These are phyloP conservation scores for Ilyonectria mors-panacis DNA, from an alignment of 2,329 filamentous ascomycete genomes.

Conservation along the genomic window DNA sequence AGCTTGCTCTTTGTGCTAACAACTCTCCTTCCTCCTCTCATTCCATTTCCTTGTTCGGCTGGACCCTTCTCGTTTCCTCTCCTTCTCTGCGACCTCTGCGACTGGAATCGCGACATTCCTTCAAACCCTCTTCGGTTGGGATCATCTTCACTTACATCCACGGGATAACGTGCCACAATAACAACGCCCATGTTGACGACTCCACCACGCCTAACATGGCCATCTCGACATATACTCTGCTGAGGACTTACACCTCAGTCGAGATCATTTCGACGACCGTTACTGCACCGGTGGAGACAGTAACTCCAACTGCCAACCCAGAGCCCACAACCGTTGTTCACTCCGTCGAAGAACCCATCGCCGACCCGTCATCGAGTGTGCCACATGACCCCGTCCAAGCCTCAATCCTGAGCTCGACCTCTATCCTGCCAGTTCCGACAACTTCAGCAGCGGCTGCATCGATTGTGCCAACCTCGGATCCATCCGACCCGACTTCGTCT, in stretches of 20 bases:
- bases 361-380: neutral
- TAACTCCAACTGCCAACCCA: slow-evolving; percentile 12
- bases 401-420: slow-evolving; percentile 1
- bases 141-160: slow-evolving; percentile 65
- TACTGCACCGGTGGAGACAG: slow-evolving; percentile 1
- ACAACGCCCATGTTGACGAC: slow-evolving; percentile 21
- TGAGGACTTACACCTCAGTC: slow-evolving; percentile 31
- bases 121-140: slow-evolving; percentile 59
- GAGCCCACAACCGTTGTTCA: slow-evolving; percentile 5
- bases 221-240: slow-evolving; percentile 29
- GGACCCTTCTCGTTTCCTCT: slow-evolving; percentile 27
- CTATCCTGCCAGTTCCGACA: neutral
- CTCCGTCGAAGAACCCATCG: slow-evolving; percentile 1
- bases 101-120: slow-evolving; percentile 55
- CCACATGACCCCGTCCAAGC: slow-evolving; percentile 24
- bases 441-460: neutral
- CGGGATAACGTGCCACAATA: slow-evolving; percentile 49
- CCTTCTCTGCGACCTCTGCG: slow-evolving; percentile 40
- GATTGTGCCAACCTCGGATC: neutral
- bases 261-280: slow-evolving; percentile 23
- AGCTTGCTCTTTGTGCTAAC: slow-evolving; percentile 33
- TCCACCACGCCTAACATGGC: slow-evolving; percentile 20
- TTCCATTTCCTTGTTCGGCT: slow-evolving; percentile 27
- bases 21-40: slow-evolving; percentile 12
- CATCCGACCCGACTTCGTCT: neutral